Conservation (phyloP, 441 rosid genomes). For the Euphorbia corollata region DNA sequence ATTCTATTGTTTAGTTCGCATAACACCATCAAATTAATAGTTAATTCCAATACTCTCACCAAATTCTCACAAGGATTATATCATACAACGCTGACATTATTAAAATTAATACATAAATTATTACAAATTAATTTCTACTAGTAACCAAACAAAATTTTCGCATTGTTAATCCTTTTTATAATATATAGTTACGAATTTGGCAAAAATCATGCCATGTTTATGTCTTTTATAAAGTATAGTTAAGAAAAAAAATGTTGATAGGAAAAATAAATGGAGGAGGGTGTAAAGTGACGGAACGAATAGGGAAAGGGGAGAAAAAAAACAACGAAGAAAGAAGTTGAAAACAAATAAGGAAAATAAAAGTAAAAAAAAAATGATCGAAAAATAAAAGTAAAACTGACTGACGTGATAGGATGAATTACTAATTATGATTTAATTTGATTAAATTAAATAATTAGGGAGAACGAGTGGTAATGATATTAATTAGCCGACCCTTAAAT, state of each 20-base stretch:
- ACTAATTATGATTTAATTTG: background rate
- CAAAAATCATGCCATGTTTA: background rate
- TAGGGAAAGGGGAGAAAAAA: too few relatives aligned
- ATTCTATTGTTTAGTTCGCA: conserved; percentile 16
- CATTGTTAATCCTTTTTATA: background rate
- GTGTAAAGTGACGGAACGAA: too few relatives aligned
- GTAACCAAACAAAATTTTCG: background rate
- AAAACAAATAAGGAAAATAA: too few relatives aligned
- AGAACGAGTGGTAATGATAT: background rate
- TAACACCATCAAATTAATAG: conserved; percentile 11
- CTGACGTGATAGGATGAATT: background rate
- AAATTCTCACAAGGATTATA: conserved; percentile 20
- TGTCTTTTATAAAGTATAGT: too few relatives aligned
- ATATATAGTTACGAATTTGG: background rate
- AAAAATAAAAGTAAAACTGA: background rate
- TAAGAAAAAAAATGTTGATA: background rate
- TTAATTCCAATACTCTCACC: conserved; percentile 16
- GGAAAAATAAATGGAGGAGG: background rate
- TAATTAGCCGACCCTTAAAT: background rate
- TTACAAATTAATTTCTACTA: too few relatives aligned
- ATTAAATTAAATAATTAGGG: background rate
- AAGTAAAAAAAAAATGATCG: too few relatives aligned
- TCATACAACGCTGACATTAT: background rate
- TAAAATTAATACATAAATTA: background rate
- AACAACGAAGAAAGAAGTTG: too few relatives aligned